A percentile compares a stretch with the other conserved stretches of the same genome.
Evolutionary conservation across 1,284 basidiomycete genomes (phyloP).

Genomic region (Cystobasidiaceae sp.): DNA sequence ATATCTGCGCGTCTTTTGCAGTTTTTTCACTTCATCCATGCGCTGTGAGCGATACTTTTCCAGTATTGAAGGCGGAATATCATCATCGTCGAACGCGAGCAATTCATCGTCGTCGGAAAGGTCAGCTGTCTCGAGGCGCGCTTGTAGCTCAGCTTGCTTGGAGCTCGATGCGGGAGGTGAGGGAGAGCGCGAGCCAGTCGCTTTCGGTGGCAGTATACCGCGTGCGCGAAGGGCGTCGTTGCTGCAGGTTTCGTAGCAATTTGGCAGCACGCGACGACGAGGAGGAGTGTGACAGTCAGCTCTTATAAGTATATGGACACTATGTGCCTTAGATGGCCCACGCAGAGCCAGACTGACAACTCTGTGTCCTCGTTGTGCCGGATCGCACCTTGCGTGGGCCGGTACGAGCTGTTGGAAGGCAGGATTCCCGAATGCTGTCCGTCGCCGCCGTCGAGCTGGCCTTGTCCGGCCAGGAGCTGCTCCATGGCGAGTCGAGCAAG

Average conservation of each 20-base stretch:
- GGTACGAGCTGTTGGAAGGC: constrained; percentile 24
- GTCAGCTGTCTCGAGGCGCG: constrained; percentile 34
- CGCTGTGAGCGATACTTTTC: constrained; percentile 64
- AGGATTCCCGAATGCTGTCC: constrained; percentile 2
- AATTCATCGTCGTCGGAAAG: constrained; percentile 57
- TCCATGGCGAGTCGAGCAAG: not conserved
- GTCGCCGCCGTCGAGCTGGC: constrained; percentile 17
- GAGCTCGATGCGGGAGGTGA: constrained; percentile 38
- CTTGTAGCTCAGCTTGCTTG: constrained; percentile 39
- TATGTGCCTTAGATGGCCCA: too few relatives aligned
- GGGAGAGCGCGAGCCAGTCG: constrained; percentile 45
- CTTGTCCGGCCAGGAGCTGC: constrained; percentile 4
- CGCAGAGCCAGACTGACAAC: constrained; percentile 27
- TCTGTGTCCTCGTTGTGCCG: constrained; percentile 32
- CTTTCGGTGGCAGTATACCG: constrained; percentile 76
- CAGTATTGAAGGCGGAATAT: constrained; percentile 57
- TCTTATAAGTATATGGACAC: too few relatives aligned
- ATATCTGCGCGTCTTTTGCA: constrained; percentile 65
- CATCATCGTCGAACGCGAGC: constrained; percentile 67
- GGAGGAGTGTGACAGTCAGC: not conserved
- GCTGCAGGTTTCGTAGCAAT: constrained; percentile 50
- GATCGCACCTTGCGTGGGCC: constrained; percentile 29
- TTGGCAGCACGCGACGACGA: not conserved
- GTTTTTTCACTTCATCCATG: constrained; percentile 60
- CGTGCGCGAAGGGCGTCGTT: constrained; percentile 88